These are phyloP conservation scores for Strobilomyces confusus DNA, from an alignment of 768 basidiomycete genomes.

Conservation along the genomic window DNA sequence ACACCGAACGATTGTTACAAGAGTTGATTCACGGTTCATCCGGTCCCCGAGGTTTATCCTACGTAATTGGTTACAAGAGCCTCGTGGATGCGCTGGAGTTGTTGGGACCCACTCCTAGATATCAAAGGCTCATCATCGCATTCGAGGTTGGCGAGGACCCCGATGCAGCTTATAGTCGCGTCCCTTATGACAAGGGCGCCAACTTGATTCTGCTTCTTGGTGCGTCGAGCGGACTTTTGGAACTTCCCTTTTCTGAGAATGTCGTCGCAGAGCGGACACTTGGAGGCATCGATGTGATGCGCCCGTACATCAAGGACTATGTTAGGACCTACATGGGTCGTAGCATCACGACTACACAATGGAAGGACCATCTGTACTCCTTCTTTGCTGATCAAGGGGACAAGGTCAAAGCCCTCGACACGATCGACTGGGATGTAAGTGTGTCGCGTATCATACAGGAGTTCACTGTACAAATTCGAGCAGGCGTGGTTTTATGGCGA, in stretches of 20 bases:
- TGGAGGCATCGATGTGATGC: slow-evolving; percentile 53
- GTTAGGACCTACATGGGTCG: slow-evolving; percentile 50
- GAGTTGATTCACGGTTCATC: slow-evolving; percentile 68
- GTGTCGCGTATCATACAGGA: not conserved
- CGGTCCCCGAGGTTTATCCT: slow-evolving; percentile 76
- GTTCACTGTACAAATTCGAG: not conserved
- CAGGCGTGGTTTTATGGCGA: slow-evolving; percentile 60
- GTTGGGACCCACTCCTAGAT: slow-evolving; percentile 57
- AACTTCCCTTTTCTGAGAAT: not conserved
- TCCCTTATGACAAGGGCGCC: slow-evolving; percentile 88
- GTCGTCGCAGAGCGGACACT: slow-evolving; percentile 42
- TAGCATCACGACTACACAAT: slow-evolving; percentile 55
- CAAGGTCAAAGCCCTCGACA: slow-evolving; percentile 44
- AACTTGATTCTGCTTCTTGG: slow-evolving; percentile 88
- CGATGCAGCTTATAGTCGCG: slow-evolving; percentile 68
- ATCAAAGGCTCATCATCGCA: slow-evolving; percentile 74
- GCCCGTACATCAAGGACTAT: slow-evolving; percentile 55
- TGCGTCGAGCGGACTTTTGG: slow-evolving; percentile 18
- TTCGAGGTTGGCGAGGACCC: slow-evolving; percentile 72
- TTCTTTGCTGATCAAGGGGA: slow-evolving; percentile 39
- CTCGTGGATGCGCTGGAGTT: slow-evolving; percentile 63
- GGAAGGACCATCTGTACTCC: slow-evolving; percentile 53
- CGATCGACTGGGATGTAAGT: slow-evolving; percentile 55
- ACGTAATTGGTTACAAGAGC: slow-evolving; percentile 68
- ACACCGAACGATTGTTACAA: slow-evolving; percentile 80